These are phyloP conservation scores for Terana coerulea DNA, from an alignment of 768 basidiomycete species.

Conservation along the genomic window DNA sequence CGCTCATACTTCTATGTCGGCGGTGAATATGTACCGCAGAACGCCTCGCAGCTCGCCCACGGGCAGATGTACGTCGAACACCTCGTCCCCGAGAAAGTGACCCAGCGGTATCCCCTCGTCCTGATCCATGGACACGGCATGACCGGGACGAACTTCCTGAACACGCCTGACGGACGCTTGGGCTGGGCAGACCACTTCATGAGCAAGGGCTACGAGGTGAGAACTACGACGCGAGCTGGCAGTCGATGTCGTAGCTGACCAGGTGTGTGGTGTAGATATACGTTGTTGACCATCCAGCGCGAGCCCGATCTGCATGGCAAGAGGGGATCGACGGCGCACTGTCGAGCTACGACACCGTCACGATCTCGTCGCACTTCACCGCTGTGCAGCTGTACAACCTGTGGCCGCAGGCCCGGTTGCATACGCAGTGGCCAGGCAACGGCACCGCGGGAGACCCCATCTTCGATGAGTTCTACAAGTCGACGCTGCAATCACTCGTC, in stretches of 20 bases:
- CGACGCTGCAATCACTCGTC: slow-evolving; percentile 38
- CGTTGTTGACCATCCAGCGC: not conserved
- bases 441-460: slow-evolving; percentile 41
- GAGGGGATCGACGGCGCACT: not conserved
- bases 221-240: no score
- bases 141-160: slow-evolving; percentile 5
- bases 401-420: slow-evolving; percentile 44
- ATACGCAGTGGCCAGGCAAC: slow-evolving; percentile 52
- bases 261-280: no score
- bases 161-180: slow-evolving; percentile 5
- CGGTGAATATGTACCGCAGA: not conserved
- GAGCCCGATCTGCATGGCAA: not conserved
- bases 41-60: not conserved
- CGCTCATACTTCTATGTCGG: slow-evolving; percentile 1
- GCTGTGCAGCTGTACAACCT: slow-evolving; percentile 30
- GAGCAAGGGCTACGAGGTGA: slow-evolving; percentile 3
- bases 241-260: no score
- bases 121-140: not conserved
- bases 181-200: slow-evolving; percentile 5
- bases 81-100: not conserved
- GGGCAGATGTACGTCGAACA: slow-evolving; percentile 5
- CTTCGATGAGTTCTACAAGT: slow-evolving; percentile 44
- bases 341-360: not conserved
- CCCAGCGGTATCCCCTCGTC: not conserved
- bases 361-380: not conserved